Evolutionary conservation across 176 grass and related monocot genomes (phyloP).

Genomic region (Musa schizocarpa): DNA sequence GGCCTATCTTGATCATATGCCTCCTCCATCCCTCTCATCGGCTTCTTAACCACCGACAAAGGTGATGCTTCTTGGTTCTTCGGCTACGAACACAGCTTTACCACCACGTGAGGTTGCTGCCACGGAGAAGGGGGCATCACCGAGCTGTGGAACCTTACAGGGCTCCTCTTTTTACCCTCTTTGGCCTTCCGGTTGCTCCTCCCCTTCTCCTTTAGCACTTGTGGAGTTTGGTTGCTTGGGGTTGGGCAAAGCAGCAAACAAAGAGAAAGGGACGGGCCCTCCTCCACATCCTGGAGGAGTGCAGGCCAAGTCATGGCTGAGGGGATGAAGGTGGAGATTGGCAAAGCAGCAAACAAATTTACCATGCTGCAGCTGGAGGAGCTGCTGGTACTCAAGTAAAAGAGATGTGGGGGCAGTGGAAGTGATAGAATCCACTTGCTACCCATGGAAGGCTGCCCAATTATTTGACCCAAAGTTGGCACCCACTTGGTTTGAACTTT

Average conservation of each 20-base stretch:
- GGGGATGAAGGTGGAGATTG: background rate
- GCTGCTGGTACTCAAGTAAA: background rate
- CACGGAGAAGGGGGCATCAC: too few species aligned
- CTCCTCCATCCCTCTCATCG: too few species aligned
- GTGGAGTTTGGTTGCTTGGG: background rate
- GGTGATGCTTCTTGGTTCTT: too few species aligned
- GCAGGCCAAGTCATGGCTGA: constrained; percentile 10
- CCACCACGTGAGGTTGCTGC: too few species aligned
- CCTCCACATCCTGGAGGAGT: background rate
- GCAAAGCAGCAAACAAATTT: background rate
- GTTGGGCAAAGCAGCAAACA: constrained; percentile 3
- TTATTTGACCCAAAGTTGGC: constrained; percentile 18
- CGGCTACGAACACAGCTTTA: too few species aligned
- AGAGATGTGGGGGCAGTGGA: background rate
- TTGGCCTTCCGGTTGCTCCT: background rate
- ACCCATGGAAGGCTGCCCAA: background rate
- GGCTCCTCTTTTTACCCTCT: background rate
- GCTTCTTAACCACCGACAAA: too few species aligned
- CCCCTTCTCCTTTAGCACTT: background rate
- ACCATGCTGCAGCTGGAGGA: background rate
- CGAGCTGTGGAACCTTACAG: background rate
- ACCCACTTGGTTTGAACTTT: constrained; percentile 16
- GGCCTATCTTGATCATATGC: too few species aligned
- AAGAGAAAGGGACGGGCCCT: background rate
- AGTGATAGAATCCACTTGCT: constrained; percentile 2